phyloP scores from a whole-genome alignment of 306 rosid genomes.

The Ormosia semicastrata region DNA sequence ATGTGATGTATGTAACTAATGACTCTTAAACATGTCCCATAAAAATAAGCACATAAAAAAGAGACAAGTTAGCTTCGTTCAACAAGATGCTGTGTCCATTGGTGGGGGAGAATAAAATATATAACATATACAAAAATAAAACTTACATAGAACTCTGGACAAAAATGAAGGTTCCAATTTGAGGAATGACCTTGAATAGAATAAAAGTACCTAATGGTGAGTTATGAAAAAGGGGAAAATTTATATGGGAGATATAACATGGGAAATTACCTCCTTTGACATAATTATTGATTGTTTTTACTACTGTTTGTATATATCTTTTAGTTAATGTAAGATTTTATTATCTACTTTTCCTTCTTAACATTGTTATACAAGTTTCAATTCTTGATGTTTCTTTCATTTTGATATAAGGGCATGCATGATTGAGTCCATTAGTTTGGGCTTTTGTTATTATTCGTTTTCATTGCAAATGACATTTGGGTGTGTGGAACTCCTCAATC shows the following conservation, averaged over 20 bases:
- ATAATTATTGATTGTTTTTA: not conserved
- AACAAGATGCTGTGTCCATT: not conserved
- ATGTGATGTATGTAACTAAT: not conserved
- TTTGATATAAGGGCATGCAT: not conserved
- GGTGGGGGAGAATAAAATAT: not conserved
- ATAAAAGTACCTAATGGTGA: not conserved
- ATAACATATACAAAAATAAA: not conserved
- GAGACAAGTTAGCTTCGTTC: not conserved
- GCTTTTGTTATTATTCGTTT: not conserved
- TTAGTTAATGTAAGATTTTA: not conserved
- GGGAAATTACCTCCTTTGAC: not conserved
- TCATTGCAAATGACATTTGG: not conserved
- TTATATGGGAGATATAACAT: not conserved
- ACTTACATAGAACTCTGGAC: not conserved
- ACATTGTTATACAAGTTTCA: not conserved
- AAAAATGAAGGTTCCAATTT: not conserved
- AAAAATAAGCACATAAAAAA: not conserved
- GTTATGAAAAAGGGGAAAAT: not conserved
- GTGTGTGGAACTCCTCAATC: not conserved
- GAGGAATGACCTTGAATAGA: not conserved
- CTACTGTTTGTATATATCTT: not conserved
- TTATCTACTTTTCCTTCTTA: not conserved
- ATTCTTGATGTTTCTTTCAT: not conserved
- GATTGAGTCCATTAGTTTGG: conserved; percentile 10
- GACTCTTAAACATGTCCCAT: not conserved